Conservation (phyloP, 2,329 filamentous ascomycete species). For the Phialophora chinensis region DNA sequence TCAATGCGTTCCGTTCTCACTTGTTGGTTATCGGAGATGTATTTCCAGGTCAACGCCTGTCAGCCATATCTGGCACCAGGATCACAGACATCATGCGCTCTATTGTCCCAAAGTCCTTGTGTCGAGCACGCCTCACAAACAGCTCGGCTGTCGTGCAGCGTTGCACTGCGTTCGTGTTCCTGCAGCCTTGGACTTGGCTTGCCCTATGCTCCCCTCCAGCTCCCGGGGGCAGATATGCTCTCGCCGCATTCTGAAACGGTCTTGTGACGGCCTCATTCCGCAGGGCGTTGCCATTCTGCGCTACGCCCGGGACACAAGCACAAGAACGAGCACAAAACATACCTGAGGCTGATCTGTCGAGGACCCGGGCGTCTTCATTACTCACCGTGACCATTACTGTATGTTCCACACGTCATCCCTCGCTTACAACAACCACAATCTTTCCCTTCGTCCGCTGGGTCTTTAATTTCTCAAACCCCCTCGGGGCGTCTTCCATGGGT, state of each 20-base stretch:
- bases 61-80: not conserved
- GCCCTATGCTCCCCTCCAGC: not conserved
- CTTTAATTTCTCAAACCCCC: slow-evolving; percentile 65
- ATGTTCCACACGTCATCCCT: slow-evolving; percentile 5
- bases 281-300: not conserved
- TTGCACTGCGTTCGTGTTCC: not conserved
- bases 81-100: not conserved
- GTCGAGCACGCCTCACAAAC: not conserved
- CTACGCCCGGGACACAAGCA: not conserved
- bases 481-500: slow-evolving; percentile 61
- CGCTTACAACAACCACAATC: slow-evolving; percentile 55
- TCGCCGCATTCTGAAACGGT: not conserved
- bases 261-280: not conserved
- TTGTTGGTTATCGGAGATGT: not conserved
- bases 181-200: not conserved
- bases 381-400: not conserved
- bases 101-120: not conserved
- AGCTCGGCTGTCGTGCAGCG: not conserved
- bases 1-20: not conserved
- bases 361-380: not conserved
- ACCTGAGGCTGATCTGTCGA: not conserved
- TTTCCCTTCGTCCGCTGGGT: slow-evolving; percentile 64
- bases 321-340: not conserved
- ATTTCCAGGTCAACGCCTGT: not conserved
- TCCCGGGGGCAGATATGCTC: not conserved